Percentiles rank a stretch among this genome's conserved stretches.
phyloP scores from a whole-genome alignment of 2,329 filamentous ascomycete genomes.

The Aspergillus candidus region DNA sequence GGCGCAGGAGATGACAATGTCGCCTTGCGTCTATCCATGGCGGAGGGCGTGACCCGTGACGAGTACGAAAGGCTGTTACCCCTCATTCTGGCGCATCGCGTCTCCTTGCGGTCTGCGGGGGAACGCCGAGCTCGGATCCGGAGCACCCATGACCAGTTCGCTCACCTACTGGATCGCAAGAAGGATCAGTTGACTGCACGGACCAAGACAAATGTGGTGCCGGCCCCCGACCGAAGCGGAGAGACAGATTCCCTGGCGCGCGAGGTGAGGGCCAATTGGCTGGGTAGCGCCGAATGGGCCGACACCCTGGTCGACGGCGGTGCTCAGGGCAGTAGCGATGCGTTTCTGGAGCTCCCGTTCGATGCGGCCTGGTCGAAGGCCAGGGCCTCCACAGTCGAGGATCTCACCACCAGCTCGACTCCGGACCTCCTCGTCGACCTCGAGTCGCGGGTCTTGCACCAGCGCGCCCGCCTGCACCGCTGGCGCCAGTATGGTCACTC shows the following conservation, averaged over 20 bases:
- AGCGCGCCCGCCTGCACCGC: constrained; percentile 61
- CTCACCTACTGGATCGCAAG: constrained; percentile 58
- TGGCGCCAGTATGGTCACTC: constrained; percentile 64
- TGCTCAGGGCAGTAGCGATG: constrained; percentile 50
- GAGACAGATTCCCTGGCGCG: constrained; percentile 32
- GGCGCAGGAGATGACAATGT: constrained; percentile 39
- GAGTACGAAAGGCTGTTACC: constrained; percentile 48
- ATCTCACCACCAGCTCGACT: constrained; percentile 21
- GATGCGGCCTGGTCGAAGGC: constrained; percentile 65
- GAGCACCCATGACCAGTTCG: constrained; percentile 57
- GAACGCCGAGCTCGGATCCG: constrained; percentile 55
- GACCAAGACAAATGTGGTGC: constrained; percentile 21
- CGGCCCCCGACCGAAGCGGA: constrained; percentile 31
- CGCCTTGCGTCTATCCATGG: constrained; percentile 52
- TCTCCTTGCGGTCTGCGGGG: constrained; percentile 56
- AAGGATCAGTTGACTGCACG: constrained; percentile 47
- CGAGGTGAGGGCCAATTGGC: constrained; percentile 67
- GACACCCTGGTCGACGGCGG: constrained; percentile 65
- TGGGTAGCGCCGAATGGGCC: constrained; percentile 69
- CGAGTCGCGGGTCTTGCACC: constrained; percentile 59
- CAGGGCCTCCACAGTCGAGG: constrained; percentile 50
- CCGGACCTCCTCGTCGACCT: constrained; percentile 58
- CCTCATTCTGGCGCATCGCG: constrained; percentile 67
- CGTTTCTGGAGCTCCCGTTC: constrained; percentile 61
- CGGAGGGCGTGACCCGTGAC: constrained; percentile 31